These are phyloP conservation scores for Leccinum sublutescens DNA, from an alignment of 768 basidiomycete species.

Conservation along the genomic window DNA sequence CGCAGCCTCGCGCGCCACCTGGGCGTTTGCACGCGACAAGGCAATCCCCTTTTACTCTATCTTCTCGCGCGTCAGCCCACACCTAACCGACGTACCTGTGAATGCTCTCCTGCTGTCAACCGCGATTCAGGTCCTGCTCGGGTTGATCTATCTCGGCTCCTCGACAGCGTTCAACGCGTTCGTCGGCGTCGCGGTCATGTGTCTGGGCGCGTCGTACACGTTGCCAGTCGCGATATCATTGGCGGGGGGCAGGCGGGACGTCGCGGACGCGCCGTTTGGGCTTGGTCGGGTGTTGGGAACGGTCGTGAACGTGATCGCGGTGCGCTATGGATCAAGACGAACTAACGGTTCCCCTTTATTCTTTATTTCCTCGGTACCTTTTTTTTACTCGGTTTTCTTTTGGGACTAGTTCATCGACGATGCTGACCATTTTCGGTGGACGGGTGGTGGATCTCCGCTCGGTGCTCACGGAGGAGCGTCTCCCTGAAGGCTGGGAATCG, in stretches of 20 bases:
- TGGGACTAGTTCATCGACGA: constrained; percentile 54
- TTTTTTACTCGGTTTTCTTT: neutral
- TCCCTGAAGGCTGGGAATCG: constrained; percentile 74
- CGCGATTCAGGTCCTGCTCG: constrained; percentile 54
- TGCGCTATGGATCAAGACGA: constrained; percentile 18
- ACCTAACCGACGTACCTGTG: constrained; percentile 49
- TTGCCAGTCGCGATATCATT: constrained; percentile 60
- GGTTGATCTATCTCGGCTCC: constrained; percentile 61
- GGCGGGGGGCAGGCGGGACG: constrained; percentile 40
- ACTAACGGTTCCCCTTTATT: neutral
- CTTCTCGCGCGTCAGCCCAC: constrained; percentile 47
- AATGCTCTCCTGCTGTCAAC: constrained; percentile 63
- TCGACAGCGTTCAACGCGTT: constrained; percentile 68
- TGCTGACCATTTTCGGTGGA: constrained; percentile 71
- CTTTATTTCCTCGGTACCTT: neutral
- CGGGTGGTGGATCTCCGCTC: constrained; percentile 51
- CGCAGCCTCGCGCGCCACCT: constrained; percentile 66
- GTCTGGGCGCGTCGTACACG: constrained; percentile 61
- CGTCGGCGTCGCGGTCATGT: constrained; percentile 64
- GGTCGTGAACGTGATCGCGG: constrained; percentile 48
- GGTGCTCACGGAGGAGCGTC: constrained; percentile 62
- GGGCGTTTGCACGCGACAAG: constrained; percentile 69
- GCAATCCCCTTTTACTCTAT: constrained; percentile 54
- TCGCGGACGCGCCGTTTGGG: constrained; percentile 49
- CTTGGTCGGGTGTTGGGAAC: constrained; percentile 46